Conservation (phyloP, 305 asterid genomes). For the Nicotiana rustica region DNA sequence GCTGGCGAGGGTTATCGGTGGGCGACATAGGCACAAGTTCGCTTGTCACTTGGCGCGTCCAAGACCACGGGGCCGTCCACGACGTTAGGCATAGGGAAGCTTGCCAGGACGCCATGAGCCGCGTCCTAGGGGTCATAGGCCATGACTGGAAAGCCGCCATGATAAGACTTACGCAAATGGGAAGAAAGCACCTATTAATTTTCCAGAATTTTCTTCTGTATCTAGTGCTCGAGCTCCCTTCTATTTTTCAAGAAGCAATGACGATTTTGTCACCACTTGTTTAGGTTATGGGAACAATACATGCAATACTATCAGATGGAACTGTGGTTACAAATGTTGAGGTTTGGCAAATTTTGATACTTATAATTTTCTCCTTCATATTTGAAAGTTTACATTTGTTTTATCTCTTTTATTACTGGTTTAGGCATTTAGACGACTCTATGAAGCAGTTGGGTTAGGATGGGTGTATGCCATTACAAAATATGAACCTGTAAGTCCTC, state of each 20-base stretch:
- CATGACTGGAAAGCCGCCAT: no score
- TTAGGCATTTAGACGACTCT: constrained; percentile 82
- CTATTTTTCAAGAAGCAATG: not conserved
- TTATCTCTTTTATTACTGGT: constrained; percentile 6
- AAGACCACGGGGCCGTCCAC: no score
- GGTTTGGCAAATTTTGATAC: constrained; percentile 46
- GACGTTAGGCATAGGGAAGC: no score
- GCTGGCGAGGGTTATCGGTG: no score
- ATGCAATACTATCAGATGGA: constrained; percentile 77
- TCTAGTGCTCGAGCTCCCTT: not conserved
- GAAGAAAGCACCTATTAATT: no score
- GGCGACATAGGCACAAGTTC: no score
- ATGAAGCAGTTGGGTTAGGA: constrained; percentile 85
- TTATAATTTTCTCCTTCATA: not conserved
- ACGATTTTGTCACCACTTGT: not conserved
- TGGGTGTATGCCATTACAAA: constrained; percentile 90
- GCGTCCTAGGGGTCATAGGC: no score
- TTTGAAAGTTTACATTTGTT: not conserved
- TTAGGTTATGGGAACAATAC: constrained; percentile 87
- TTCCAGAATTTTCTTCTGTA: not conserved
- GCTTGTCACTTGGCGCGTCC: no score
- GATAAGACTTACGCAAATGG: no score
- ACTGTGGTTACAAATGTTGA: constrained; percentile 76
- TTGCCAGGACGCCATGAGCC: no score
- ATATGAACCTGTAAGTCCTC: constrained; percentile 78